phyloP scores from a whole-genome alignment of 2,329 filamentous ascomycete species.

The Hypoxylon sp. region DNA sequence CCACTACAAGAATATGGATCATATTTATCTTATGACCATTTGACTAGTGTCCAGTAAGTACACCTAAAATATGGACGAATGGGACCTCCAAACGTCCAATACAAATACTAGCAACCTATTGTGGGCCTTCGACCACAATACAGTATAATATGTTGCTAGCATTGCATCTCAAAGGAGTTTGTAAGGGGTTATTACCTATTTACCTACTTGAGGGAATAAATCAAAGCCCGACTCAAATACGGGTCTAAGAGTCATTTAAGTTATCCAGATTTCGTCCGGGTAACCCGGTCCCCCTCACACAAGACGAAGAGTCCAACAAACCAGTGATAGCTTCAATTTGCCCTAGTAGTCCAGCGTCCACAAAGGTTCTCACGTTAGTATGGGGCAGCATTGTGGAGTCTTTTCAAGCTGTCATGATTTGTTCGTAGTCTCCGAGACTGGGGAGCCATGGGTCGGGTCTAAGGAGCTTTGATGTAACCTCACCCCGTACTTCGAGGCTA shows the following conservation, averaged over 20 bases:
- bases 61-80: neutral
- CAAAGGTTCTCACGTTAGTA: neutral
- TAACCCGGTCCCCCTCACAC: neutral
- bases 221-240: constrained; percentile 3
- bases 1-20: neutral
- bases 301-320: neutral
- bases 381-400: constrained; percentile 17
- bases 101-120: neutral
- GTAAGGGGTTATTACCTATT: neutral
- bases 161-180: neutral
- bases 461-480: constrained; percentile 17
- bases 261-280: neutral
- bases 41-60: neutral
- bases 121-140: neutral
- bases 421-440: neutral
- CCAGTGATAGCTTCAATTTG: neutral
- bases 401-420: neutral
- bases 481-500: constrained; percentile 1
- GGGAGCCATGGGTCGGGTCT: neutral
- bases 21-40: too few species aligned
- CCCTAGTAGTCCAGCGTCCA: neutral
- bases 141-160: too few species aligned
- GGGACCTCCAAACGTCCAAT: neutral
- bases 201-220: constrained; percentile 2
- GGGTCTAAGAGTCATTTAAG: neutral